These are phyloP conservation scores for Kodamaea sp. DNA, from an alignment of 1,139 yeast genomes.

Conservation along the genomic window DNA sequence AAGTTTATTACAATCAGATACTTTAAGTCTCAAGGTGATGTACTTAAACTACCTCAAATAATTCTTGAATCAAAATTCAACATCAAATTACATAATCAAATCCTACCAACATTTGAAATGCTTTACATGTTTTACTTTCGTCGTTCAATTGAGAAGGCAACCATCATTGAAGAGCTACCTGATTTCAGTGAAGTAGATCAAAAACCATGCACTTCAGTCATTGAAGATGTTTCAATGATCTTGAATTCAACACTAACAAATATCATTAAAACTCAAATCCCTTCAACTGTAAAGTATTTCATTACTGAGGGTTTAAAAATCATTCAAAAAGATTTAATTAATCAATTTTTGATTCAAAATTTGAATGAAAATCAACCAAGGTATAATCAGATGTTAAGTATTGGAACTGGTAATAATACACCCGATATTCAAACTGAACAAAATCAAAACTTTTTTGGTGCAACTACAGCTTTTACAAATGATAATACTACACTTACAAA, in stretches of 20 bases:
- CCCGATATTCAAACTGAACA: constrained; percentile 26
- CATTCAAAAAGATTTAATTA: constrained; percentile 35
- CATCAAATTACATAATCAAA: constrained; percentile 50
- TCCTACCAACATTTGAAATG: constrained; percentile 60
- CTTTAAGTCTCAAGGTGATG: constrained; percentile 9
- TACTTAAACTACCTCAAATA: constrained; percentile 44
- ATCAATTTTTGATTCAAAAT: constrained; percentile 45
- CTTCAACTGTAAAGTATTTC: constrained; percentile 50
- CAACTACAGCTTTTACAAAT: constrained; percentile 22
- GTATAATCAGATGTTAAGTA: constrained; percentile 35
- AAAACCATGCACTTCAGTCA: constrained; percentile 75
- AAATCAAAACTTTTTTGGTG: constrained; percentile 34
- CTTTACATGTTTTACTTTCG: constrained; percentile 66
- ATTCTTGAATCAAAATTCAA: constrained; percentile 60
- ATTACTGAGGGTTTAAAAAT: constrained; percentile 32
- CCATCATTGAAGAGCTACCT: constrained; percentile 76
- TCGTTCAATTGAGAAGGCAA: constrained; percentile 78
- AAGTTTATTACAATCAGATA: constrained; percentile 67
- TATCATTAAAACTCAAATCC: constrained; percentile 58
- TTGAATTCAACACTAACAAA: constrained; percentile 63
- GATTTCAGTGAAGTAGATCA: constrained; percentile 38
- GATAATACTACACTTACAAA: constrained; percentile 37
- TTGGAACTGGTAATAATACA: constrained; percentile 8
- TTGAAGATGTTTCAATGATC: constrained; percentile 79
- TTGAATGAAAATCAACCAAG: constrained; percentile 57